These are phyloP conservation scores for Boletus vermiculosoides DNA, from an alignment of 768 basidiomycete species.

Conservation along the genomic window DNA sequence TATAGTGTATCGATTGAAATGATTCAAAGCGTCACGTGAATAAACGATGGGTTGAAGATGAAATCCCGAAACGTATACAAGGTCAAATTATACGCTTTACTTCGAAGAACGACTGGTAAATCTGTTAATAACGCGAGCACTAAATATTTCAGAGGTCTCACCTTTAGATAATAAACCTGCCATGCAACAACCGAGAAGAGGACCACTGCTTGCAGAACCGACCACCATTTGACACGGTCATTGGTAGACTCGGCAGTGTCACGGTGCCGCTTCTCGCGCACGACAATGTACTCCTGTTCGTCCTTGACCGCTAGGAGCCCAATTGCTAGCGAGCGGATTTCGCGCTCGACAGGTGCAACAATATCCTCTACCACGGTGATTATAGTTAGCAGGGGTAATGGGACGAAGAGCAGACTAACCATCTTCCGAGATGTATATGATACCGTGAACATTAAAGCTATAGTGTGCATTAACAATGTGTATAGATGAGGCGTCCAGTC, in stretches of 20 bases:
- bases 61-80: slow-evolving; percentile 2
- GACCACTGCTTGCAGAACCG: slow-evolving; percentile 83
- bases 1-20: not conserved
- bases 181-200: slow-evolving; percentile 89
- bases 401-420: slow-evolving; percentile 43
- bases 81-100: slow-evolving; percentile 81
- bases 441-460: slow-evolving; percentile 98
- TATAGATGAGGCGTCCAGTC: not conserved
- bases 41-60: not conserved
- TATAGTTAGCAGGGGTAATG: not conserved
- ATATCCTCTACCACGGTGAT: slow-evolving; percentile 50
- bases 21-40: not conserved
- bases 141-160: slow-evolving; percentile 26
- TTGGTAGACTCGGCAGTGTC: slow-evolving; percentile 95
- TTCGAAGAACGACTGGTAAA: slow-evolving; percentile 77
- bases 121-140: slow-evolving; percentile 1
- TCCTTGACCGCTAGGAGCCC: slow-evolving; percentile 91
- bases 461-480: not conserved
- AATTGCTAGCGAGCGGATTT: slow-evolving; percentile 82
- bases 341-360: slow-evolving; percentile 94
- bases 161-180: slow-evolving; percentile 98
- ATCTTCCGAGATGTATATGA: slow-evolving; percentile 90
- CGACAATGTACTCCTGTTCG: slow-evolving; percentile 98
- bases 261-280: slow-evolving; percentile 88
- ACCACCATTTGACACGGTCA: slow-evolving; percentile 98